Base-by-base conservation (phyloP, 2,329 filamentous ascomycete genomes). In the Sporothrix phasma region DNA sequence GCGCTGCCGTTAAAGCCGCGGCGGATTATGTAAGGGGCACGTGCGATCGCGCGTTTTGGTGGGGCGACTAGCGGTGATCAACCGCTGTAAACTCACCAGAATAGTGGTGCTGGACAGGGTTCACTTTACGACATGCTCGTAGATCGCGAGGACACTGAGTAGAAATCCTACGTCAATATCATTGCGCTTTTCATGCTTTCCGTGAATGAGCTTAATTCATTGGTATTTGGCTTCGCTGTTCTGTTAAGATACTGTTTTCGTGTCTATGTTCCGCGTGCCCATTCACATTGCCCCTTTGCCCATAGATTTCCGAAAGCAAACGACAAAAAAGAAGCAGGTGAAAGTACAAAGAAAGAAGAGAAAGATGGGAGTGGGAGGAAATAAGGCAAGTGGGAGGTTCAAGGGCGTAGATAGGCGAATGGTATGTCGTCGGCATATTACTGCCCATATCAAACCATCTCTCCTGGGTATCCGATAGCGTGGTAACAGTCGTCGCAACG, bases 201-300 rank as follows among this genome's bases (percentile, higher is more conserved):
- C 7, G 13, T 47, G 5, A 24, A 5, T 47, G 13, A 15, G 4
- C 37, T 24, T 56, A 11, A 39, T 34, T 56, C 31, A 39, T 37
- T 56, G 51, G 51, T 56, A 56, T 56, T 56, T 17, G n/a, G n/a
- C n/a, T 22, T 22, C 51, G 51, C 31, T 56, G 31, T 56, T 56
- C 51, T 56, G 24, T 56, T 56, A 11, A 19, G 39, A 39, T 39
- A 17, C 31, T 56, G 51, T 56, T 39, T 56, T 39, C 51, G 31
- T 39, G 31, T 39, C 31, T 56, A 24, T 56, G 24, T 39, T 39
- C 31, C 51, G 51, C 51, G 15, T 56, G 31, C 51, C 51, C 31
- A 56, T 39, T 22, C 51, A 56, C 51, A n/a, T 56, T 39, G 34
- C 10, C 34, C 31, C 31, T 24, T 39, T 39, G 51, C 51, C 51